Percentiles rank a stretch among this genome's conserved stretches.
phyloP scores from a whole-genome alignment of 2,329 filamentous ascomycete species.

The Peltaster fructicola region DNA sequence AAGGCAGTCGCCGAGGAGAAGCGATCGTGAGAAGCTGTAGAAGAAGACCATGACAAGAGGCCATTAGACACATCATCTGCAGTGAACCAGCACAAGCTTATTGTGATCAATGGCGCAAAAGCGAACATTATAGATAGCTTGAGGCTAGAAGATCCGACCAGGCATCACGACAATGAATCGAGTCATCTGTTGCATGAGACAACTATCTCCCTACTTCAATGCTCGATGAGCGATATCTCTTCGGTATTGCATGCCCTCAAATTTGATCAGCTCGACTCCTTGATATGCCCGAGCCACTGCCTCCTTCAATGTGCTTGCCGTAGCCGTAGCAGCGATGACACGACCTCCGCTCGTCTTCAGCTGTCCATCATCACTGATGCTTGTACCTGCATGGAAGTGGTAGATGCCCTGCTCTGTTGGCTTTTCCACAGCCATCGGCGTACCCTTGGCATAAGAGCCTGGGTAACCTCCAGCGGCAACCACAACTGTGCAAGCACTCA shows the following conservation, averaged over 20 bases:
- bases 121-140: no score
- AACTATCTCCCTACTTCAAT: no score
- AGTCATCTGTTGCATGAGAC: no score
- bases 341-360: conserved; percentile 70
- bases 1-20: conserved; percentile 16
- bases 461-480: conserved; percentile 86
- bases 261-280: conserved; percentile 62
- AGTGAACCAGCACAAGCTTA: no score
- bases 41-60: no score
- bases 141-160: no score
- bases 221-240: conserved; percentile 65
- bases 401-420: conserved; percentile 39
- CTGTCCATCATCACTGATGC: conserved; percentile 38
- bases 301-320: conserved; percentile 54
- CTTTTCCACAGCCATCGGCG: conserved; percentile 36
- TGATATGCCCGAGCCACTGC: conserved; percentile 80
- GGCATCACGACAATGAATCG: no score
- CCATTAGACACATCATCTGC: no score
- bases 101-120: no score
- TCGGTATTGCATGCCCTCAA: conserved; percentile 78
- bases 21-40: conserved; percentile 5
- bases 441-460: conserved; percentile 67
- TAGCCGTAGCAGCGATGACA: conserved; percentile 83
- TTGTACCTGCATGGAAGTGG: conserved; percentile 88
- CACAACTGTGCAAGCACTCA: conserved; percentile 81